Percentiles rank a stretch among this genome's conserved stretches.
Evolutionary conservation across 495 filamentous ascomycete species (phyloP).

Genomic region (Terfezia claveryi): DNA sequence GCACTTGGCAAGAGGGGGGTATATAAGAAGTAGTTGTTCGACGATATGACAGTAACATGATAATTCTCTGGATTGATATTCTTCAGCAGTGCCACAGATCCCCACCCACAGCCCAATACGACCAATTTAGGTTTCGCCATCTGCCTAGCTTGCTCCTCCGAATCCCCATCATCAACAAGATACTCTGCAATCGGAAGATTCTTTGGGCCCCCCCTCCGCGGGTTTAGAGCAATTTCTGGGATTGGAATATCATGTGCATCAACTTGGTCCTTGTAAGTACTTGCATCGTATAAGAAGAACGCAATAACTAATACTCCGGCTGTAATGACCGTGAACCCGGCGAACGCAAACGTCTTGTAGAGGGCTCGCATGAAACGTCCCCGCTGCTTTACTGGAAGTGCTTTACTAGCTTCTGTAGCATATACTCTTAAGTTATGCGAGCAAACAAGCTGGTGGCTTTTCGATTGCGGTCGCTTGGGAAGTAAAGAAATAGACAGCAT

Average conservation of each 20-base stretch:
- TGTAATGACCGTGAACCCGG: constrained; percentile 37
- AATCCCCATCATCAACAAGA: constrained; percentile 62
- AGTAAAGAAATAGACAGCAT: background rate
- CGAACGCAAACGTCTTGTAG: constrained; percentile 31
- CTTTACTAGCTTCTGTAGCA: background rate
- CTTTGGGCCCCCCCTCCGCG: constrained; percentile 75
- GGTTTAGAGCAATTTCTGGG: constrained; percentile 58
- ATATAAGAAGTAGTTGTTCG: constrained; percentile 91
- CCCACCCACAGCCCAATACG: constrained; percentile 87
- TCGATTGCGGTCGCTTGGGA: background rate
- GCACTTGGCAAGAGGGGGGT: constrained; percentile 94
- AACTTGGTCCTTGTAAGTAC: constrained; percentile 55
- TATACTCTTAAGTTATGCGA: background rate
- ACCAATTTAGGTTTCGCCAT: constrained; percentile 82
- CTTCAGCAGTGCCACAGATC: constrained; percentile 78
- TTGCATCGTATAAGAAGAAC: constrained; percentile 90
- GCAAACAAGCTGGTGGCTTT: background rate
- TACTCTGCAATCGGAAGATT: constrained; percentile 74
- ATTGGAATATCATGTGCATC: constrained; percentile 52
- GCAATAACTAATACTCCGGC: constrained; percentile 36
- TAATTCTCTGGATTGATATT: constrained; percentile 74
- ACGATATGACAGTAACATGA: constrained; percentile 82
- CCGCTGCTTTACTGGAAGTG: constrained; percentile 5
- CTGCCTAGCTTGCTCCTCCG: constrained; percentile 37
- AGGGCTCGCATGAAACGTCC: constrained; percentile 21